These are phyloP conservation scores for Barbatosphaeria neglecta DNA, from an alignment of 495 filamentous ascomycete genomes.

Conservation along the genomic window DNA sequence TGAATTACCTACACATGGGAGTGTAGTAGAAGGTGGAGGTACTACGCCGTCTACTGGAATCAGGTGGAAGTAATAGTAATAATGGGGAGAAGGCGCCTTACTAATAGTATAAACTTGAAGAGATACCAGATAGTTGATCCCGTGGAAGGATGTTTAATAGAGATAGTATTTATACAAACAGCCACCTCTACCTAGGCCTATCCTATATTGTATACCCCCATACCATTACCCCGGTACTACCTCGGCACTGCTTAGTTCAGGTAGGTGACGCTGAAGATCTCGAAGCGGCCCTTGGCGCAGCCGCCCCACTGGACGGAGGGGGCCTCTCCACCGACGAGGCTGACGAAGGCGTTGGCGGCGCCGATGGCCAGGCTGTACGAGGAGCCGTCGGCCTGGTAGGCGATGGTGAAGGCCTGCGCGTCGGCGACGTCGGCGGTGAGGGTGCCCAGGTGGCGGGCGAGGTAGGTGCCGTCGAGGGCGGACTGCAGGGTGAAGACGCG, in stretches of 20 bases:
- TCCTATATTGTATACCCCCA: too few species aligned
- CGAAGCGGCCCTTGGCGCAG: neutral
- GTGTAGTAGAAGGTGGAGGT: too few species aligned
- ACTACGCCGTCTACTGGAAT: too few species aligned
- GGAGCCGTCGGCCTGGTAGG: conserved; percentile 31
- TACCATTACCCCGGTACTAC: too few species aligned
- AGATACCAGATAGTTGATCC: too few species aligned
- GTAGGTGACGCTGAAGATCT: neutral
- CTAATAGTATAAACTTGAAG: too few species aligned
- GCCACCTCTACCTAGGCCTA: too few species aligned
- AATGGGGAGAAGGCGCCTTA: too few species aligned
- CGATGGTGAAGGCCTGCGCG: conserved; percentile 25
- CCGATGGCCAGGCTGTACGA: conserved; percentile 19
- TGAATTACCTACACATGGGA: too few species aligned
- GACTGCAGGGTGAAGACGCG: conserved; percentile 35
- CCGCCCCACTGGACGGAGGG: neutral
- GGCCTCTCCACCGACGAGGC: neutral
- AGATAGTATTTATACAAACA: too few species aligned
- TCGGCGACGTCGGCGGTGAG: conserved; percentile 11
- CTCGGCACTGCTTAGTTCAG: neutral
- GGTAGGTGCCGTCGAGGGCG: conserved; percentile 33
- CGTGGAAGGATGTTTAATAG: too few species aligned
- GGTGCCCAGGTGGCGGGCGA: conserved; percentile 13
- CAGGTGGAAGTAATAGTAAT: too few species aligned
- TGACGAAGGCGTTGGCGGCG: conserved; percentile 1